These are phyloP conservation scores for Pelagophyceae sp. DNA, from an alignment of 352 stramenopile species.

Conservation along the genomic window DNA sequence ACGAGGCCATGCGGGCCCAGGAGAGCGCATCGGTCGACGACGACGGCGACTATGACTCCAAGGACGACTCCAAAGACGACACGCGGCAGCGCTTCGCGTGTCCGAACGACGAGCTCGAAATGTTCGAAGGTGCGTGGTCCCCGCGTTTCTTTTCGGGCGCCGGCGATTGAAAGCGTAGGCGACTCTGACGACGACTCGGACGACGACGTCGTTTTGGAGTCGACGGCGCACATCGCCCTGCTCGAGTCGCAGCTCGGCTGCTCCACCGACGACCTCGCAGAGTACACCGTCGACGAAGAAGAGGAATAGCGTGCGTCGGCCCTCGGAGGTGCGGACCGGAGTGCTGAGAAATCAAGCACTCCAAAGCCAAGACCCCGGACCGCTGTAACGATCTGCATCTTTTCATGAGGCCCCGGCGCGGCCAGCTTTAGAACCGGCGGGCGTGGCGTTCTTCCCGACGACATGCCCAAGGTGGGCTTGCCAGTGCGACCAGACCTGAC, in stretches of 20 bases:
- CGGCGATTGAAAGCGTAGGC: background rate
- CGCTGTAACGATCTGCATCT: too few relatives aligned
- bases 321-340: too few relatives aligned
- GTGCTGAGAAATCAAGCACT: too few relatives aligned
- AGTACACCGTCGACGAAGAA: constrained; percentile 9
- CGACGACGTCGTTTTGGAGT: background rate
- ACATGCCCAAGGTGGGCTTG: too few relatives aligned
- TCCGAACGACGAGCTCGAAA: background rate
- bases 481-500: too few relatives aligned
- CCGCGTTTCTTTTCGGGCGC: too few relatives aligned
- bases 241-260: background rate
- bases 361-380: too few relatives aligned
- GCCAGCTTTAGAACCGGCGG: too few relatives aligned
- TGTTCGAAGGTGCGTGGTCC: too few relatives aligned
- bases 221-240: background rate
- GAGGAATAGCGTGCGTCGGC: background rate
- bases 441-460: too few relatives aligned
- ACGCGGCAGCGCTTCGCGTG: background rate
- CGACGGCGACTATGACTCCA: background rate
- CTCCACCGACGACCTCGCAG: background rate
- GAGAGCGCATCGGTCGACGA: background rate
- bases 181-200: background rate
- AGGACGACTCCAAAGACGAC: background rate
- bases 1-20: background rate
- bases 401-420: too few relatives aligned